Conservation (phyloP, 257 asterid genomes). For the Sherardia arvensis region DNA sequence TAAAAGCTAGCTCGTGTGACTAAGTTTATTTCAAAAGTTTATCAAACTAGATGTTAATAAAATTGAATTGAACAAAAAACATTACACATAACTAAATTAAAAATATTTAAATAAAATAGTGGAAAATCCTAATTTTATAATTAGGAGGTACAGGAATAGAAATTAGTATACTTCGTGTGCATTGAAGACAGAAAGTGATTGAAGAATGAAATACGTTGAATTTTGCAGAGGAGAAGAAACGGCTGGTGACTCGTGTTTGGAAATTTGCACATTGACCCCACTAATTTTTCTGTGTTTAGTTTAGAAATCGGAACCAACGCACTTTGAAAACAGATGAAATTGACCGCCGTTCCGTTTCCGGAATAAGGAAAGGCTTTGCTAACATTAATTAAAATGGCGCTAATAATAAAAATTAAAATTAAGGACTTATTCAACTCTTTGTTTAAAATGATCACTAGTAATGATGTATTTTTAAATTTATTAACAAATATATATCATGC, state of each 20-base stretch:
- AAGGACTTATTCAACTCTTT: no score
- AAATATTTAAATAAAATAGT: no score
- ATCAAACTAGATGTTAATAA: no score
- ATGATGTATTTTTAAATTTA: no score
- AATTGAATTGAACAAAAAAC: no score
- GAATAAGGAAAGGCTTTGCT: neutral
- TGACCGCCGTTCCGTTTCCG: conserved; percentile 2
- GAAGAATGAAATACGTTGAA: conserved; percentile 4
- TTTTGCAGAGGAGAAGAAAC: neutral
- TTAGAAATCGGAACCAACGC: neutral
- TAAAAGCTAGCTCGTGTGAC: no score
- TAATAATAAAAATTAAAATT: no score
- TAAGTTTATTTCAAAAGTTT: no score
- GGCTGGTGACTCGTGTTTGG: neutral
- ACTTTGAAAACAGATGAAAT: neutral
- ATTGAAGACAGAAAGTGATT: conserved; percentile 2
- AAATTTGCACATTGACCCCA: neutral
- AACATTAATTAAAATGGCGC: neutral
- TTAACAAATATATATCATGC: no score
- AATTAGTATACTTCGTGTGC: conserved; percentile 4
- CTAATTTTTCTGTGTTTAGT: neutral
- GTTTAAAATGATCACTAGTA: no score
- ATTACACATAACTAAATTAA: no score
- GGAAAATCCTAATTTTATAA: no score
- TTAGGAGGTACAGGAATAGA: neutral